A percentile compares a stretch with the other conserved stretches of the same genome.
Conservation (phyloP, 2,329 filamentous ascomycete species). For the Seiridium unicorne region DNA sequence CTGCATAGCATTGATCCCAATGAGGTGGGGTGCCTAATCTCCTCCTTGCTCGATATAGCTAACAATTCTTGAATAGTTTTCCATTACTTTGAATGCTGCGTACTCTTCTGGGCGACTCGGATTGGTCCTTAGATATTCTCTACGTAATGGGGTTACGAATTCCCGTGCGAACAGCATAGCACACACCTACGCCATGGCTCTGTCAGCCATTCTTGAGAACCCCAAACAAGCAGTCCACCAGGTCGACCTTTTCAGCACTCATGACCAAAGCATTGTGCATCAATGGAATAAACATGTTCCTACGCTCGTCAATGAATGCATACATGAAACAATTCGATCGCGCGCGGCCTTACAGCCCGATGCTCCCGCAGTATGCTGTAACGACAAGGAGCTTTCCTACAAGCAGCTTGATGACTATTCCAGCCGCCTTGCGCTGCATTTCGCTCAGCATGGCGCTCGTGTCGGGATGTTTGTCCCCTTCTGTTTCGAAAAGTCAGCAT, state of each 20-base stretch:
- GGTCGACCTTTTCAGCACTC: not conserved
- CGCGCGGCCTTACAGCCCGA: not conserved
- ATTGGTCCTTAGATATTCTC: constrained; percentile 2
- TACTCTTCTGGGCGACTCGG: constrained; percentile 3
- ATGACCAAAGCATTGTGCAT: not conserved
- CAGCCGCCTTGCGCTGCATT: constrained; percentile 22
- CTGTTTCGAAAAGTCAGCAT: constrained; percentile 33
- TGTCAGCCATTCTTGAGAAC: not conserved
- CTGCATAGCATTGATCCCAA: constrained; percentile 7
- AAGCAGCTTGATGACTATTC: constrained; percentile 14
- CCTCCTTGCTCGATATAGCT: not conserved
- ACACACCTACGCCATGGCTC: constrained; percentile 4
- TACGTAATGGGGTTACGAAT: constrained; percentile 2
- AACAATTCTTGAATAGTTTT: not conserved
- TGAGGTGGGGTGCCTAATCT: not conserved
- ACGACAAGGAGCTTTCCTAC: constrained; percentile 3
- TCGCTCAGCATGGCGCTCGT: constrained; percentile 26
- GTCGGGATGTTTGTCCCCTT: constrained; percentile 28
- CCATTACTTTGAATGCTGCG: constrained; percentile 8
- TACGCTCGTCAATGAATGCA: not conserved
- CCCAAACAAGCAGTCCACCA: not conserved
- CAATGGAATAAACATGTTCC: not conserved
- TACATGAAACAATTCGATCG: not conserved
- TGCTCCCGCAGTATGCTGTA: not conserved
- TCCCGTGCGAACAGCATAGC: constrained; percentile 5